Conservation (phyloP, 2,329 filamentous ascomycete genomes). For the Akanthomyces muscarius region DNA sequence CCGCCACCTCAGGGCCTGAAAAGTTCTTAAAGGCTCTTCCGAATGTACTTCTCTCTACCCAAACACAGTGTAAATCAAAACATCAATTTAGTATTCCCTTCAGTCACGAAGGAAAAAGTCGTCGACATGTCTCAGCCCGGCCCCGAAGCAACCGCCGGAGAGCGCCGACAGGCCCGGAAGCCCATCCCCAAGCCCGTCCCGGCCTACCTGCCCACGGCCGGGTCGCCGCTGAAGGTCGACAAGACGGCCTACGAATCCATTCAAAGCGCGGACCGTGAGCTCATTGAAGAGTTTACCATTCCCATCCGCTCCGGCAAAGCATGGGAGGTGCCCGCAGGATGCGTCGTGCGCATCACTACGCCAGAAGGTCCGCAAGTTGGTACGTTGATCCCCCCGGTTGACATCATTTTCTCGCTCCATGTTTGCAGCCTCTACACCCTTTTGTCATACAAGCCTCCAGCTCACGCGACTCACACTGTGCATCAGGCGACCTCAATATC, state of each 20-base stretch:
- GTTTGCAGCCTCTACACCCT: no score
- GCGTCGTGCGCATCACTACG: conserved; percentile 69
- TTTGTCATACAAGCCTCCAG: no score
- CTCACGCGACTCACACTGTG: no score
- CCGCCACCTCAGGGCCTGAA: not conserved
- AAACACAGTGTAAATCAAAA: not conserved
- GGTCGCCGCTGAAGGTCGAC: conserved; percentile 43
- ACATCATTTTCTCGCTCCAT: no score
- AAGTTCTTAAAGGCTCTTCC: not conserved
- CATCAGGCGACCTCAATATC: conserved; percentile 69
- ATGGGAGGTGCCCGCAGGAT: conserved; percentile 65
- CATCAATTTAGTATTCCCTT: no score
- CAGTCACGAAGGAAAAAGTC: not conserved
- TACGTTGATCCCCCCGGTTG: conserved; percentile 24
- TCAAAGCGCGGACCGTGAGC: conserved; percentile 41
- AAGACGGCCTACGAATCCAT: conserved; percentile 57
- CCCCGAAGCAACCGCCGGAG: conserved; percentile 24
- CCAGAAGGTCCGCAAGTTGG: conserved; percentile 73
- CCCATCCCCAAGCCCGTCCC: conserved; percentile 46
- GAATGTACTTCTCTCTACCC: not conserved
- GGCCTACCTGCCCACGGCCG: conserved; percentile 43
- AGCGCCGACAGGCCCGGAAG: conserved; percentile 40
- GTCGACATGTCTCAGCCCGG: conserved; percentile 12
- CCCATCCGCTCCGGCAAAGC: conserved; percentile 71
- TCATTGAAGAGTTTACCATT: conserved; percentile 54